Percentiles rank a stretch among this genome's conserved stretches.
These are phyloP conservation scores for Fusarium sp. DNA, from an alignment of 2,329 filamentous ascomycete species.

Conservation along the genomic window DNA sequence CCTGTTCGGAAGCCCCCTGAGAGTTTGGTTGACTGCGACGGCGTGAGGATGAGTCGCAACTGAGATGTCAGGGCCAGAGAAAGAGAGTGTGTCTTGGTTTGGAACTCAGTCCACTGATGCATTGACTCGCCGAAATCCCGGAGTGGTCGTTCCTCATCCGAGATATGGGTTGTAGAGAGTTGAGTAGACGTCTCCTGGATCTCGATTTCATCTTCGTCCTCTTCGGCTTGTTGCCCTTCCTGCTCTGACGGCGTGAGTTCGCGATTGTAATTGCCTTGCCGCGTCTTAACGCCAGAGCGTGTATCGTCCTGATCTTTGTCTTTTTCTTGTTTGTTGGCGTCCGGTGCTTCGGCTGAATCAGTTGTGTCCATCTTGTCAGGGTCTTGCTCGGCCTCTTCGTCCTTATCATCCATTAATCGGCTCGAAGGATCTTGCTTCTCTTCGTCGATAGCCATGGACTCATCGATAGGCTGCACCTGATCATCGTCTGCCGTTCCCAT, in stretches of 20 bases:
- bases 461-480: conserved; percentile 87
- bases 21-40: conserved; percentile 95
- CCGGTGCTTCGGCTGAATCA: conserved; percentile 53
- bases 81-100: conserved; percentile 86
- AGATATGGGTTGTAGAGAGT: conserved; percentile 82
- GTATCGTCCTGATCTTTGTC: conserved; percentile 68
- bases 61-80: conserved; percentile 94
- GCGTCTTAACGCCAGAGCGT: conserved; percentile 73
- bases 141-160: conserved; percentile 60
- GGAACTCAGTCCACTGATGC: conserved; percentile 87
- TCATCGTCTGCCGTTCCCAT: conserved; percentile 91
- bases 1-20: conserved; percentile 97
- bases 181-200: conserved; percentile 72
- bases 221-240: conserved; percentile 61
- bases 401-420: conserved; percentile 69
- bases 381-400: conserved; percentile 61
- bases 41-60: conserved; percentile 93
- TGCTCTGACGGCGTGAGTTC: conserved; percentile 63
- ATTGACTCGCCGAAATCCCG: conserved; percentile 72
- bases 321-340: conserved; percentile 60
- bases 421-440: conserved; percentile 69
- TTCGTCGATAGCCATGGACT: conserved; percentile 88
- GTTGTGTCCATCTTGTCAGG: conserved; percentile 62
- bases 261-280: conserved; percentile 71
- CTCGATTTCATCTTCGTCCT: conserved; percentile 65